These are phyloP conservation scores for Capronia americana DNA, from an alignment of 2,329 filamentous ascomycete species.

Conservation along the genomic window DNA sequence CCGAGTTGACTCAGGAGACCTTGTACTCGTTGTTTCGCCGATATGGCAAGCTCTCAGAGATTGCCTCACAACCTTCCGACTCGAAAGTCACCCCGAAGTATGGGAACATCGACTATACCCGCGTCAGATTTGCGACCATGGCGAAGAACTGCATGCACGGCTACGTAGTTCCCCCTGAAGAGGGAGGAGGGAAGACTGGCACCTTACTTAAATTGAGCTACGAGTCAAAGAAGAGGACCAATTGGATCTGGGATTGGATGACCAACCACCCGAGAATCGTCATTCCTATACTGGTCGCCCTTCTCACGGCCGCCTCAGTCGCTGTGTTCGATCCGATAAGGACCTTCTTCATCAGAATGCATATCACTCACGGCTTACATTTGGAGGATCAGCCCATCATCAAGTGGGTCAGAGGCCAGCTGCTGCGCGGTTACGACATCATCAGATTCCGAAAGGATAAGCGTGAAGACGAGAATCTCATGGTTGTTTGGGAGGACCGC, in stretches of 20 bases:
- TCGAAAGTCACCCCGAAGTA: constrained; percentile 84
- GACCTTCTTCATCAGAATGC: constrained; percentile 87
- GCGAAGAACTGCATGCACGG: constrained; percentile 93
- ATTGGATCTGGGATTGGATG: constrained; percentile 87
- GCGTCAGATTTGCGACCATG: constrained; percentile 78
- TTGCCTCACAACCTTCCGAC: constrained; percentile 79
- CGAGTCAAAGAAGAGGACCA: constrained; percentile 75
- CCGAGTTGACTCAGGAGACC: constrained; percentile 83
- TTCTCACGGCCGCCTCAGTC: constrained; percentile 82
- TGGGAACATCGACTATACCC: constrained; percentile 77
- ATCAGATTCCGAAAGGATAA: constrained; percentile 54
- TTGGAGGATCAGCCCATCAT: constrained; percentile 63
- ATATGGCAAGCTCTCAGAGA: constrained; percentile 90
- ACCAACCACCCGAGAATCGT: constrained; percentile 85
- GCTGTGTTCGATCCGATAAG: constrained; percentile 92
- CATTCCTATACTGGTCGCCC: constrained; percentile 78
- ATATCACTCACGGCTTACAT: constrained; percentile 79
- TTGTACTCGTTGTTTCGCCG: constrained; percentile 85
- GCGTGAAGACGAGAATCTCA: constrained; percentile 71
- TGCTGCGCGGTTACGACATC: constrained; percentile 52
- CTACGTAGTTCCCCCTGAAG: constrained; percentile 69
- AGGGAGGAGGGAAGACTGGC: constrained; percentile 75
- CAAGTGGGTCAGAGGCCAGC: constrained; percentile 78
- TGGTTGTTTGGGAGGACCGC: constrained; percentile 86
- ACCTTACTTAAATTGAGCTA: constrained; percentile 84